phyloP scores from a whole-genome alignment of 2,329 filamentous ascomycete species.

The Colletotrichum costaricense region DNA sequence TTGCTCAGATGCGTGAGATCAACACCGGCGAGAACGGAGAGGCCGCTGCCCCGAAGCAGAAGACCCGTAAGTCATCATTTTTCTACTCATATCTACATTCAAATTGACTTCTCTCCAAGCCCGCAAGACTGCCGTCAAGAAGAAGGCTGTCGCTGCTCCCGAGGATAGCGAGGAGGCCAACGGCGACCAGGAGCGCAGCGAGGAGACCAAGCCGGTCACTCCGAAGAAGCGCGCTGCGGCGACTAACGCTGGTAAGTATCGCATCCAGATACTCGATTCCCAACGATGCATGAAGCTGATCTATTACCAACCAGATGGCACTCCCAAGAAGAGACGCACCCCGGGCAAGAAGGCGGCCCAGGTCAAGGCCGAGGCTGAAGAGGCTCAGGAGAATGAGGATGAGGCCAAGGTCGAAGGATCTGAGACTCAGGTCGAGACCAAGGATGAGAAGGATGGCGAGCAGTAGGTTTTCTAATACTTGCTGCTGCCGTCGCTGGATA shows the following conservation, averaged over 20 bases:
- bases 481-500: not conserved
- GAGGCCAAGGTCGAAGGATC: slow-evolving; percentile 17
- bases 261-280: not conserved
- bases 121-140: slow-evolving; percentile 40
- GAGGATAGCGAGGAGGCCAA: not conserved
- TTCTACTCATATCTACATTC: not conserved
- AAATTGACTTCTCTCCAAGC: not conserved
- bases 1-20: slow-evolving; percentile 49
- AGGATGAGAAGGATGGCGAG: slow-evolving; percentile 51
- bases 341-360: slow-evolving; percentile 36
- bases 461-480: slow-evolving; percentile 38
- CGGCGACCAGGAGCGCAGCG: slow-evolving; percentile 1
- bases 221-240: slow-evolving; percentile 22
- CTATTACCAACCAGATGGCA: slow-evolving; percentile 3
- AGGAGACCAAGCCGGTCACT: not conserved
- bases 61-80: slow-evolving; percentile 1
- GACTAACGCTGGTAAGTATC: slow-evolving; percentile 3
- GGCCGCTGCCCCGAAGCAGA: slow-evolving; percentile 24
- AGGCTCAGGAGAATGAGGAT: slow-evolving; percentile 31
- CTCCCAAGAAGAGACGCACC: slow-evolving; percentile 22
- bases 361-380: slow-evolving; percentile 19
- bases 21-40: slow-evolving; percentile 39
- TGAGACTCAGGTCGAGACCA: not conserved
- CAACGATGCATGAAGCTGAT: not conserved
- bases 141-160: slow-evolving; percentile 22